Evolutionary conservation across 768 basidiomycete genomes (phyloP).

Genomic region (Inosperma sp.): DNA sequence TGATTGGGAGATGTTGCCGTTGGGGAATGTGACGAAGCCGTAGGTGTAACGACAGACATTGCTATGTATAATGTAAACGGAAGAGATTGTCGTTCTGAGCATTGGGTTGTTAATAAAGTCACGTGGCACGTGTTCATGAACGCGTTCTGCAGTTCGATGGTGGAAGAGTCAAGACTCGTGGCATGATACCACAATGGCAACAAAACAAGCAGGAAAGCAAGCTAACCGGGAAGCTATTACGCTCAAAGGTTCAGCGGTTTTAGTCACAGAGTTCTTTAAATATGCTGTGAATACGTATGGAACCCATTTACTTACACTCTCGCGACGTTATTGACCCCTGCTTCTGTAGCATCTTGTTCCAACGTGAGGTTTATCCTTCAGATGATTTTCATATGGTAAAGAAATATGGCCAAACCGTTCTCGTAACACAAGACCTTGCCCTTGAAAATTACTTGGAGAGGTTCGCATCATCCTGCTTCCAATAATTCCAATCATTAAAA

Average conservation of each 20-base stretch:
- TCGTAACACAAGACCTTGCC: constrained; percentile 90
- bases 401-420: constrained; percentile 94
- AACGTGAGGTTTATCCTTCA: constrained; percentile 93
- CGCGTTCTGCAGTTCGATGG: constrained; percentile 16
- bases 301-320: constrained; percentile 1
- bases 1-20: constrained; percentile 45
- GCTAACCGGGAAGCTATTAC: constrained; percentile 75
- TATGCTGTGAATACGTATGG: constrained; percentile 96
- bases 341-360: constrained; percentile 78
- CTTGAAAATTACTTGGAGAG: constrained; percentile 90
- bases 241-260: constrained; percentile 88
- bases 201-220: constrained; percentile 41
- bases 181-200: constrained; percentile 10
- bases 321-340: constrained; percentile 11
- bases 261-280: constrained; percentile 99
- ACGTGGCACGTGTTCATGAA: constrained; percentile 31
- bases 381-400: constrained; percentile 99
- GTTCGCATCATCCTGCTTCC: constrained; percentile 32
- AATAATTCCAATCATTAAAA: background rate
- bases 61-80: constrained; percentile 3
- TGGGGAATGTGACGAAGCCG: constrained; percentile 48
- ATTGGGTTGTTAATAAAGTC: background rate
- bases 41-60: constrained; percentile 50
- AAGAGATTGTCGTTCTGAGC: background rate
- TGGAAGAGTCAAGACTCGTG: constrained; percentile 12